These are phyloP conservation scores for Oxyria digyna DNA, from an alignment of 148 eudicot species.

Conservation along the genomic window DNA sequence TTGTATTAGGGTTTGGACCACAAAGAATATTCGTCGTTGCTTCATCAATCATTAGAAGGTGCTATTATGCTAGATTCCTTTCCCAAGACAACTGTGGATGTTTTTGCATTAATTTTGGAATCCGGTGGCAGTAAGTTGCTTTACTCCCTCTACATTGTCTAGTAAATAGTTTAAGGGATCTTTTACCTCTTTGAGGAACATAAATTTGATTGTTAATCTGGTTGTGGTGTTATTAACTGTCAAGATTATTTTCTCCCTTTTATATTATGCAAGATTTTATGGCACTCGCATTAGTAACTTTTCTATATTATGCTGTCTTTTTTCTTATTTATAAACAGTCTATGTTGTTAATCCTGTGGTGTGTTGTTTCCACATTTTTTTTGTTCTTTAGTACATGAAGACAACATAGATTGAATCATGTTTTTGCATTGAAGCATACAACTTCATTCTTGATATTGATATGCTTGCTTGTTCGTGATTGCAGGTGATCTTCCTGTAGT, in stretches of 20 bases:
- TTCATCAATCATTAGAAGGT: conserved; percentile 95
- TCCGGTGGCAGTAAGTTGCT: conserved; percentile 86
- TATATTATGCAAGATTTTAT: background rate
- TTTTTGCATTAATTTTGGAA: conserved; percentile 93
- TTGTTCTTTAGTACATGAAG: background rate
- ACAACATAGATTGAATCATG: background rate
- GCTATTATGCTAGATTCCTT: conserved; percentile 81
- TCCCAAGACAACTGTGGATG: conserved; percentile 96
- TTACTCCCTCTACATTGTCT: background rate
- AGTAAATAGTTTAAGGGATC: background rate
- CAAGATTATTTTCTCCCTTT: background rate
- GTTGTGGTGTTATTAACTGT: background rate
- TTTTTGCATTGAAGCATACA: background rate
- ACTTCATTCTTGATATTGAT: background rate
- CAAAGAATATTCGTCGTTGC: conserved; percentile 64
- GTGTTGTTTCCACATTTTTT: background rate
- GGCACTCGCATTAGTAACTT: background rate
- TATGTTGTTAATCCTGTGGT: background rate
- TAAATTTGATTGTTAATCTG: background rate
- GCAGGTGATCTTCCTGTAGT: conserved; percentile 96
- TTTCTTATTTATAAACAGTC: background rate
- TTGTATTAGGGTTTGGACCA: conserved; percentile 52
- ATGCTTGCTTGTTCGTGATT: conserved; percentile 3
- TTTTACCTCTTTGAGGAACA: background rate
- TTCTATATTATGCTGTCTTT: background rate